These are phyloP conservation scores for Sporisorium sorghi DNA, from an alignment of 1,284 basidiomycete species.

Conservation along the genomic window DNA sequence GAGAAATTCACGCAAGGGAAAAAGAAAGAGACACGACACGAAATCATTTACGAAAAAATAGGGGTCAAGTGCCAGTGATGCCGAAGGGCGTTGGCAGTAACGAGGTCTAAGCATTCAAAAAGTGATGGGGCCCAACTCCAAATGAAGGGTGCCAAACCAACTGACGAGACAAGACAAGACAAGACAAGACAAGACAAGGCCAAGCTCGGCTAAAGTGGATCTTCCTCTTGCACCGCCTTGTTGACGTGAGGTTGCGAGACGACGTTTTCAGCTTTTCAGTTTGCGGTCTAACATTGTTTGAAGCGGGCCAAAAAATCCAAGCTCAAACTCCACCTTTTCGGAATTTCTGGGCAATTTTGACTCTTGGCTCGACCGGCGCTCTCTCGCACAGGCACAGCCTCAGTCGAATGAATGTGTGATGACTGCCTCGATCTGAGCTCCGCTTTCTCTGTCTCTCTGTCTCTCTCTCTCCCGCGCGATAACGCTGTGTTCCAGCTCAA, in stretches of 20 bases:
- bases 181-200: neutral
- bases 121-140: too few relatives aligned
- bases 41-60: conserved; percentile 4
- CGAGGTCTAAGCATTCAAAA: too few relatives aligned
- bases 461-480: neutral
- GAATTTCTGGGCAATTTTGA: conserved; percentile 3
- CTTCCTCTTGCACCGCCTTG: conserved; percentile 13
- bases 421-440: conserved; percentile 5
- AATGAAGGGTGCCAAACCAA: neutral
- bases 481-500: neutral
- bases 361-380: conserved; percentile 11
- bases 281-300: neutral
- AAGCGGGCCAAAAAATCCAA: neutral
- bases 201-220: neutral
- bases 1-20: neutral
- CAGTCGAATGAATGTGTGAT: neutral
- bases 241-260: neutral
- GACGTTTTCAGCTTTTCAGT: neutral
- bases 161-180: neutral
- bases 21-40: neutral
- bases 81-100: neutral
- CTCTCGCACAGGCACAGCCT: conserved; percentile 6
- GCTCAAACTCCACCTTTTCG: neutral
- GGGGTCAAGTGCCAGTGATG: neutral
- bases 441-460: neutral